These are phyloP conservation scores for Insectozyma bohioensis DNA, from an alignment of 1,139 yeast genomes.

Conservation along the genomic window DNA sequence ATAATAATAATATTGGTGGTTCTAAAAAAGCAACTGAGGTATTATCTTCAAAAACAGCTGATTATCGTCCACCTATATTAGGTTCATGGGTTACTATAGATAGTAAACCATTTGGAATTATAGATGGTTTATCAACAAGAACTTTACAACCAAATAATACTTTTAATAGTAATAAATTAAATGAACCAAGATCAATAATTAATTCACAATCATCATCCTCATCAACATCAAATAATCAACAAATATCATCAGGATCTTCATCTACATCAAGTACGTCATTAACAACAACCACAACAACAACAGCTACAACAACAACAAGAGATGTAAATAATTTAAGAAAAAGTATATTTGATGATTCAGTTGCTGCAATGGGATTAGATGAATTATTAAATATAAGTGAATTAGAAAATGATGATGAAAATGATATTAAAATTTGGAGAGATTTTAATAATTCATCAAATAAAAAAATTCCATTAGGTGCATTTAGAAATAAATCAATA, in stretches of 20 bases:
- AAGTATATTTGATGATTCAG: slow-evolving; percentile 43
- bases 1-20: slow-evolving; percentile 49
- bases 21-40: slow-evolving; percentile 86
- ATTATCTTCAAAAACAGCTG: slow-evolving; percentile 77
- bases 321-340: slow-evolving; percentile 5
- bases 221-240: too few species aligned
- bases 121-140: slow-evolving; percentile 89
- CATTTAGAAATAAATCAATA: slow-evolving; percentile 79
- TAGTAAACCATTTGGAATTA: slow-evolving; percentile 85
- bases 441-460: slow-evolving; percentile 51
- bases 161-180: slow-evolving; percentile 5
- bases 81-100: slow-evolving; percentile 89
- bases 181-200: slow-evolving; percentile 11
- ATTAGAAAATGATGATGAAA: slow-evolving; percentile 74
- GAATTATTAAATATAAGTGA: slow-evolving; percentile 87
- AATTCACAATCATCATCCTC: too few species aligned
- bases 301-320: slow-evolving; percentile 6
- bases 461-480: slow-evolving; percentile 77
- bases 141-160: slow-evolving; percentile 49
- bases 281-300: slow-evolving; percentile 7
- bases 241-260: slow-evolving; percentile 3
- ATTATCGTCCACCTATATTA: slow-evolving; percentile 85
- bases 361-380: slow-evolving; percentile 65
- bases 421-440: slow-evolving; percentile 51
- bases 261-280: slow-evolving; percentile 1